Conservation (phyloP, 306 rosid genomes). For the Gillenia trifoliata region DNA sequence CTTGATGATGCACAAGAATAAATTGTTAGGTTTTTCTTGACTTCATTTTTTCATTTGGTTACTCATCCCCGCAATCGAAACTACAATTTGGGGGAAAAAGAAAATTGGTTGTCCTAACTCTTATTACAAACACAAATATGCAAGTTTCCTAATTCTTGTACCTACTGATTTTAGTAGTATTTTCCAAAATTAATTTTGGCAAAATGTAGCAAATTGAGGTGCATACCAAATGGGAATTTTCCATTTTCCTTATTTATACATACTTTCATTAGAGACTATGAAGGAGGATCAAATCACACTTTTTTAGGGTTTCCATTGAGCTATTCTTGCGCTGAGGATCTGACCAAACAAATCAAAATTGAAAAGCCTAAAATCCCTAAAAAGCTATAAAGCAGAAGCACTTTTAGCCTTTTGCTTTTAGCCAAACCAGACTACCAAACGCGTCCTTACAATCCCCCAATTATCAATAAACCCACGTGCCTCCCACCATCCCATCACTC, state of each 20-base stretch:
- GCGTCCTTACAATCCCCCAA: neutral
- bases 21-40: too few relatives aligned
- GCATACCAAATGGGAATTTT: neutral
- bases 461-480: neutral
- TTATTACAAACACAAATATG: neutral
- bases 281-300: neutral
- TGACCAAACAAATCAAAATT: neutral
- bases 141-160: neutral
- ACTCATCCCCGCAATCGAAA: too few relatives aligned
- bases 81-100: too few relatives aligned
- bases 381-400: neutral
- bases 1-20: too few relatives aligned
- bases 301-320: neutral
- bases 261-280: neutral
- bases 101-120: neutral
- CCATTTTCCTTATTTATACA: neutral
- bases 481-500: neutral
- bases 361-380: neutral
- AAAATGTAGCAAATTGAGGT: neutral
- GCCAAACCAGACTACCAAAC: constrained; percentile 3
- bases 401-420: neutral
- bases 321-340: neutral
- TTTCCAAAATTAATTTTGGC: neutral
- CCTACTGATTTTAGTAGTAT: neutral
- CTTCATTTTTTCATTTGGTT: too few relatives aligned